Conservation (phyloP, 2,329 filamentous ascomycete genomes). For the Trichoderma koningiopsis region DNA sequence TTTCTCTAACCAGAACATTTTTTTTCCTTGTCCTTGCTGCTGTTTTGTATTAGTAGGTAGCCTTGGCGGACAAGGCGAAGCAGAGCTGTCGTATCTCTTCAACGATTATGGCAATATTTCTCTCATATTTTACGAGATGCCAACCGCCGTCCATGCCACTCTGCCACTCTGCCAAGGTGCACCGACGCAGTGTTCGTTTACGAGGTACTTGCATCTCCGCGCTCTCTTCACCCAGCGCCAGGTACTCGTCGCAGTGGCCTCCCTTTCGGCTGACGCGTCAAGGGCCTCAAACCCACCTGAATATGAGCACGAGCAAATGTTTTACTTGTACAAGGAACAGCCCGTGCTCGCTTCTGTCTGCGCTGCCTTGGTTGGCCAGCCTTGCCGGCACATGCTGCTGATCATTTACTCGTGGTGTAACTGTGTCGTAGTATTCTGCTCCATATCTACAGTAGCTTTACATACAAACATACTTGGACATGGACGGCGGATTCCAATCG, state of each 20-base stretch:
- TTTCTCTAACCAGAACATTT: not conserved
- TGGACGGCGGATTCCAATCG: not conserved
- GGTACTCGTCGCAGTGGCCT: not conserved
- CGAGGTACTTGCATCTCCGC: not conserved
- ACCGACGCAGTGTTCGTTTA: not conserved
- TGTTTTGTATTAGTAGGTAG: not conserved
- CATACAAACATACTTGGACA: not conserved
- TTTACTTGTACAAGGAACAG: constrained; percentile 2
- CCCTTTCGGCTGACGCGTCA: constrained; percentile 10
- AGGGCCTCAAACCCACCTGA: not conserved
- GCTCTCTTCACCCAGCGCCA: not conserved
- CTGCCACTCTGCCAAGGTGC: not conserved
- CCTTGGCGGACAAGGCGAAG: not conserved
- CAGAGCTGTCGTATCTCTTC: not conserved
- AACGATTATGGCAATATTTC: not conserved
- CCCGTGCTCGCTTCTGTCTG: not conserved
- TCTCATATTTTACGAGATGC: not conserved
- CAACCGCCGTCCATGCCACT: not conserved
- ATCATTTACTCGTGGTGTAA: not conserved
- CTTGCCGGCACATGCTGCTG: constrained; percentile 15
- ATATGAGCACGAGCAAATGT: not conserved
- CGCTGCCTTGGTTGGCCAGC: constrained; percentile 11
- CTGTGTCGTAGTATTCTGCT: not conserved
- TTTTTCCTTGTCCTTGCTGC: not conserved
- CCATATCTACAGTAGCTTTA: not conserved